Evolutionary conservation across 2,329 filamentous ascomycete species (phyloP).

Genomic region (Paracamarosporium sp.): DNA sequence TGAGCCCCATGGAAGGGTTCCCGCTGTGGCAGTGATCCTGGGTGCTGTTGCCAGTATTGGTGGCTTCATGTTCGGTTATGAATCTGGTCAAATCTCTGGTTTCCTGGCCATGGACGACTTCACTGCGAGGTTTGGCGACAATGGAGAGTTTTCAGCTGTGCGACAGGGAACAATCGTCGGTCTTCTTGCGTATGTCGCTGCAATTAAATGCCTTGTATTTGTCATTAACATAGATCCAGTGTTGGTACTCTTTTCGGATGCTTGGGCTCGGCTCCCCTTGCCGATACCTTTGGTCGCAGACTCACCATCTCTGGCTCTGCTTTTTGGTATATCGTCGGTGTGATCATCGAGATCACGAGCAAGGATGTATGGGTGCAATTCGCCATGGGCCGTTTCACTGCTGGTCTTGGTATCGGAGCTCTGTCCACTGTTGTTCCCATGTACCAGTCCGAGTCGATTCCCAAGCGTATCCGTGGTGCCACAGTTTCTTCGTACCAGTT

Average conservation of each 20-base stretch:
- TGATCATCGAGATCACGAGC: slow-evolving; percentile 70
- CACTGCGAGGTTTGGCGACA: slow-evolving; percentile 38
- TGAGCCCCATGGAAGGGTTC: slow-evolving; percentile 30
- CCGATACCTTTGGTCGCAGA: slow-evolving; percentile 67
- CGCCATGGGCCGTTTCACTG: slow-evolving; percentile 67
- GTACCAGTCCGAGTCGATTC: slow-evolving; percentile 73
- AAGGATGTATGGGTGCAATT: slow-evolving; percentile 67
- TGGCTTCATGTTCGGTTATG: slow-evolving; percentile 45
- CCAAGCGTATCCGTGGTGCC: slow-evolving; percentile 68
- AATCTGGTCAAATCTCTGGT: slow-evolving; percentile 36
- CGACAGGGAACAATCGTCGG: slow-evolving; percentile 45
- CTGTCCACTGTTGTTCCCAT: slow-evolving; percentile 65
- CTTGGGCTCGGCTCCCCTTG: slow-evolving; percentile 63
- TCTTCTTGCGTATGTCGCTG: slow-evolving; percentile 37
- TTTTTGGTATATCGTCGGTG: slow-evolving; percentile 69
- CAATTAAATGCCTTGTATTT: not conserved
- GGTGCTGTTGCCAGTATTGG: slow-evolving; percentile 42
- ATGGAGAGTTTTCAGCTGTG: slow-evolving; percentile 39
- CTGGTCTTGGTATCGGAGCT: slow-evolving; percentile 70
- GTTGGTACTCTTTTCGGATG: slow-evolving; percentile 78
- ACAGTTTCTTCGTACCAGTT: slow-evolving; percentile 71
- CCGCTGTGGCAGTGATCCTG: slow-evolving; percentile 35
- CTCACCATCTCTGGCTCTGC: slow-evolving; percentile 67
- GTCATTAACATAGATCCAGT: slow-evolving; percentile 18
- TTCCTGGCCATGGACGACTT: slow-evolving; percentile 46